Evolutionary conservation across 1,284 basidiomycete genomes (phyloP).

Genomic region (Blastosporella zonata): DNA sequence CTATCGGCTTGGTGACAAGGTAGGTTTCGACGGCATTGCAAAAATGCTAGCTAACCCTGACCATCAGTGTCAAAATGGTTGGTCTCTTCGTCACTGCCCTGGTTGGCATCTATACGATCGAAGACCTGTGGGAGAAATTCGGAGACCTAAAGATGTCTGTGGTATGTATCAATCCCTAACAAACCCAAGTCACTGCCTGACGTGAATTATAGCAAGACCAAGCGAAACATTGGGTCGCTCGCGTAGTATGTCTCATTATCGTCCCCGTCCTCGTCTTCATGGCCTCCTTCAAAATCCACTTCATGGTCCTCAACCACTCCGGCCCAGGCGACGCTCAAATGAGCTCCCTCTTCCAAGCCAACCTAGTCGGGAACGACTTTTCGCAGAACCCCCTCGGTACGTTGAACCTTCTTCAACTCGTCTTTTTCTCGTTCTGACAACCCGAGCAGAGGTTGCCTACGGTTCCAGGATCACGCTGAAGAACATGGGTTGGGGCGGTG

Average conservation of each 20-base stretch:
- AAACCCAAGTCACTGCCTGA: conserved; percentile 5
- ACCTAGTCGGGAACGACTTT: conserved; percentile 93
- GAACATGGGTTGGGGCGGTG: conserved; percentile 97
- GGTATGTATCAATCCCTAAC: conserved; percentile 45
- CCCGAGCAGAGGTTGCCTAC: conserved; percentile 72
- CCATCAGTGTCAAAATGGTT: conserved; percentile 87
- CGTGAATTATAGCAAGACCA: conserved; percentile 63
- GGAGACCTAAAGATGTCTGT: conserved; percentile 92
- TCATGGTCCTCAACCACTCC: conserved; percentile 89
- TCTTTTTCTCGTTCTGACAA: conserved; percentile 3
- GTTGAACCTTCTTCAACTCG: conserved; percentile 21
- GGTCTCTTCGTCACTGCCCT: conserved; percentile 94
- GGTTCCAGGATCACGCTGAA: conserved; percentile 94
- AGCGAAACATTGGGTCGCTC: conserved; percentile 87
- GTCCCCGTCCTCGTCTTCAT: conserved; percentile 92
- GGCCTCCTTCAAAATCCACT: conserved; percentile 94
- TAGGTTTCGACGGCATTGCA: conserved; percentile 25
- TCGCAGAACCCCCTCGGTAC: conserved; percentile 78
- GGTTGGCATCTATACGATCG: conserved; percentile 94
- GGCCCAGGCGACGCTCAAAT: conserved; percentile 98
- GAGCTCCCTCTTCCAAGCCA: conserved; percentile 98
- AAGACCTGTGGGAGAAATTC: conserved; percentile 98
- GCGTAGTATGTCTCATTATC: conserved; percentile 84
- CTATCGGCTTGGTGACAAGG: conserved; percentile 95
- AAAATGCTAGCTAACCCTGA: background rate